Conservation (phyloP, 345 rosid genomes). For the Abelmoschus esculentus region DNA sequence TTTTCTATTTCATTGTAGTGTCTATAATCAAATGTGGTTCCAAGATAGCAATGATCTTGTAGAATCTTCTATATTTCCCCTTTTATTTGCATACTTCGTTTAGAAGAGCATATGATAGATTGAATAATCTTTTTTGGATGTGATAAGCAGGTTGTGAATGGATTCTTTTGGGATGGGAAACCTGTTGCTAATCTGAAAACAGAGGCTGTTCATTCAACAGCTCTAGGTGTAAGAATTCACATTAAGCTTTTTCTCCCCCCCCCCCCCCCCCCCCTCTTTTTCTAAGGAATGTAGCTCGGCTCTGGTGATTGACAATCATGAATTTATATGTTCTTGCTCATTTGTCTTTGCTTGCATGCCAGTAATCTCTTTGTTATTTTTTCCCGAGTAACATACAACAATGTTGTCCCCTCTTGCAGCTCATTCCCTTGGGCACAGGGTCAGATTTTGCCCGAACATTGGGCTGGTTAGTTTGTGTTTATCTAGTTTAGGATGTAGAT, state of each 20-base stretch:
- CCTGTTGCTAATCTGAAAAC: constrained; percentile 40
- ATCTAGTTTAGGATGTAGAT: constrained; percentile 6
- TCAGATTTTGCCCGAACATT: constrained; percentile 92
- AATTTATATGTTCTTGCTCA: constrained; percentile 4
- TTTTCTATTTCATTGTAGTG: neutral
- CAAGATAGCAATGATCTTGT: neutral
- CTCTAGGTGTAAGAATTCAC: constrained; percentile 70
- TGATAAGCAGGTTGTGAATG: constrained; percentile 70
- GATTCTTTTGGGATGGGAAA: constrained; percentile 85
- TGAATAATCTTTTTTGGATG: neutral
- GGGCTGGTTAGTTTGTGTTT: constrained; percentile 71
- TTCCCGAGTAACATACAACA: constrained; percentile 12
- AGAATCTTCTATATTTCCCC: neutral
- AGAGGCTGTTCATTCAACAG: constrained; percentile 53
- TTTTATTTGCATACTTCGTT: neutral
- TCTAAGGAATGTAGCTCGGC: constrained; percentile 8
- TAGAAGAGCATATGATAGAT: neutral
- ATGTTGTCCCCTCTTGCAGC: constrained; percentile 36
- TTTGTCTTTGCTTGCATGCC: neutral
- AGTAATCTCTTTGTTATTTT: too few relatives aligned
- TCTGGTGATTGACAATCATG: constrained; percentile 4
- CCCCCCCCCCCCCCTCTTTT: neutral
- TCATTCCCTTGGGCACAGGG: constrained; percentile 91
- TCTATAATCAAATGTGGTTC: neutral
- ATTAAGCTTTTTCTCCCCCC: neutral